Evolutionary conservation across 1,139 yeast species (phyloP), one percentile per base, ranked within the genome.

Genomic region (Hyphopichia buzzinii): DNA sequence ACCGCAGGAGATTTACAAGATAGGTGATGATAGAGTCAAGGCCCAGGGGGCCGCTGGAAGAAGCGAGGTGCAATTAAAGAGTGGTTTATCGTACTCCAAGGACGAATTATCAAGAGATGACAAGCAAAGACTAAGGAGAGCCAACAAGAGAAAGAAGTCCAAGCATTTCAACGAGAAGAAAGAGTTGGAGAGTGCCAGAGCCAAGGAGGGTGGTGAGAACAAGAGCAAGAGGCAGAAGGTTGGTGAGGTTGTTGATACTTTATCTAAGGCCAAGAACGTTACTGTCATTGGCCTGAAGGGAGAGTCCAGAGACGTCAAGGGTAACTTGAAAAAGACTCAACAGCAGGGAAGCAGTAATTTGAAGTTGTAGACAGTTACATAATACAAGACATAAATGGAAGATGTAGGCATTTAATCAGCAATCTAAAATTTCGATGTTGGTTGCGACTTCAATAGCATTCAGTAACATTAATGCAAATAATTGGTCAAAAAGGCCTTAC

Each of bases 1-100:
- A 2, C 98, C 98, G 29, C 98, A 92, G 63, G 98, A 92, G 64
- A 73, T 92, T n/a, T 92, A 84, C 62, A 78, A 73, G 53, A 71
- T 83, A 17, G 74, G 72, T 19, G 71, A 67, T 41, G 72, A 64
- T 39, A 75, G 72, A 34, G 70, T 73, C 26, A 67, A 70, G 38
- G 68, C 71, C 11, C 67, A 77, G 38, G 68, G 67, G 1, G 57
- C 46, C 4, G 49, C 52, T 16, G 69, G 68, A 12, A 56, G 58
- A 32, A 48, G 61, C 6, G 95, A 88, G 55, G 84, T 88, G 17
- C 72, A 79, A 40, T 75, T 89, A 47, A 81, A 81, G 48, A 82
- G 89, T 35, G 97, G 96, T 50, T 74, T 85, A 48, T 83, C 90
- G 2, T 79, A 85, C 64, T 76, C 96, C 13, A 84, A 85, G 62